phyloP scores from a whole-genome alignment of 2,329 filamentous ascomycete genomes.

The Paraphaeosphaeria minitans region DNA sequence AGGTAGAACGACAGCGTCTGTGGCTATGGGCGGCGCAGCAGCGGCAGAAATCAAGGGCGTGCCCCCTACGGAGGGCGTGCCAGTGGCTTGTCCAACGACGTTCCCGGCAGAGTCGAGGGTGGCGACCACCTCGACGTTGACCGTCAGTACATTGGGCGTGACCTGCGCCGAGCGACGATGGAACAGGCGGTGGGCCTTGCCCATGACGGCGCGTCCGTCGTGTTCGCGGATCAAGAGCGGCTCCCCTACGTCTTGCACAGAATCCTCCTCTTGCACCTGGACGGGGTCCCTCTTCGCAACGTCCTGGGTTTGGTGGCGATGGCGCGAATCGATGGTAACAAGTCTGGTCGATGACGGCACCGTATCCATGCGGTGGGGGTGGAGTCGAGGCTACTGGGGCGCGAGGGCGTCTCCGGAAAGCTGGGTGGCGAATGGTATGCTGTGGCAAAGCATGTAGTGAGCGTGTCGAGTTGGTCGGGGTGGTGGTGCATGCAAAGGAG shows the following conservation, averaged over 20 bases:
- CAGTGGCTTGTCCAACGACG: conserved; percentile 32
- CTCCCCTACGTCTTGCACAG: conserved; percentile 16
- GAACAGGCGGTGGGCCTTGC: conserved; percentile 38
- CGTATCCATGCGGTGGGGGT: conserved; percentile 37
- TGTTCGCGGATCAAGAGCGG: conserved; percentile 27
- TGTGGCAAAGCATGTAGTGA: conserved; percentile 37
- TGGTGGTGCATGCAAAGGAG: conserved; percentile 34
- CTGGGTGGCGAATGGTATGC: conserved; percentile 26
- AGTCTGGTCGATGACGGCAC: conserved; percentile 25
- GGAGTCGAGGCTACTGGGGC: conserved; percentile 22
- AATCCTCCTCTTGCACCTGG: conserved; percentile 20
- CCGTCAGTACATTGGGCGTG: conserved; percentile 28
- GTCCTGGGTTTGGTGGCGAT: conserved; percentile 26
- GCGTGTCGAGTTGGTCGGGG: conserved; percentile 31
- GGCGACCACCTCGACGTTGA: conserved; percentile 38
- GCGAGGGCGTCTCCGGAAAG: conserved; percentile 24
- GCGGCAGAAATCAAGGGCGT: conserved; percentile 6
- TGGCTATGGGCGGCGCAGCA: conserved; percentile 3
- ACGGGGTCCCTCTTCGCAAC: conserved; percentile 14
- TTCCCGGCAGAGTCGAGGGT: conserved; percentile 39
- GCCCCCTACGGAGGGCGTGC: conserved; percentile 18
- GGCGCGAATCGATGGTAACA: conserved; percentile 33
- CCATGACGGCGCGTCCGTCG: conserved; percentile 33
- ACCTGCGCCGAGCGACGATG: conserved; percentile 37
- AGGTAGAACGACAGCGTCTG: conserved; percentile 1